These are phyloP conservation scores for Oenanthe sinensis DNA, from an alignment of 129 eudicot species.

Conservation along the genomic window DNA sequence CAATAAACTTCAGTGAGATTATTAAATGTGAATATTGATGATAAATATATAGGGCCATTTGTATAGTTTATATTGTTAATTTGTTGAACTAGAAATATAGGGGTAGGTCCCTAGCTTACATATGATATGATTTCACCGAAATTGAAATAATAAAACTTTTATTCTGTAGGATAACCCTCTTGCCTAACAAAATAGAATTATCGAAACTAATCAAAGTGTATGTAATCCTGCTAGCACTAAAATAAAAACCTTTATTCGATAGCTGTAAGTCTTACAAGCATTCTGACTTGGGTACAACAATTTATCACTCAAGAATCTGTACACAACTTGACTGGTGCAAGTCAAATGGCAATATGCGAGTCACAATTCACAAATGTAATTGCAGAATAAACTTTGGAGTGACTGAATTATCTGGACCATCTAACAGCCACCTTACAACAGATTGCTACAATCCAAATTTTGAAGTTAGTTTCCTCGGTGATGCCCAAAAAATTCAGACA, in stretches of 20 bases:
- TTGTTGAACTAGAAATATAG: no score
- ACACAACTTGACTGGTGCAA: background rate
- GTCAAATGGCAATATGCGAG: background rate
- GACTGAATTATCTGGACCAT: background rate
- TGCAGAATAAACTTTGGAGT: no score
- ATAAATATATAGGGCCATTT: no score
- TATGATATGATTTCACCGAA: no score
- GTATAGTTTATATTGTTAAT: no score
- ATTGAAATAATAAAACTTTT: no score
- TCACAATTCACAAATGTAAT: background rate
- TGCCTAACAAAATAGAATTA: background rate
- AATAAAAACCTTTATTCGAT: background rate
- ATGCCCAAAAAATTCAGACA: conserved; percentile 6
- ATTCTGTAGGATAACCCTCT: background rate
- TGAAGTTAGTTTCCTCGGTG: background rate
- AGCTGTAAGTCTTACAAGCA: background rate
- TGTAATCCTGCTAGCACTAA: background rate
- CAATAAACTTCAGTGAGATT: no score
- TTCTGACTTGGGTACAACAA: background rate
- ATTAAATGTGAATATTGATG: no score
- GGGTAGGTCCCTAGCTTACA: no score
- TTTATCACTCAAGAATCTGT: conserved; percentile 8
- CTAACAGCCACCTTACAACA: conserved; percentile 5
- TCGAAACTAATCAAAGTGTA: background rate
- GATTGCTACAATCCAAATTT: background rate